Percentiles rank a stretch among this genome's conserved stretches.
These are phyloP conservation scores for Boletellus ananiceps DNA, from an alignment of 768 basidiomycete species.

Conservation along the genomic window DNA sequence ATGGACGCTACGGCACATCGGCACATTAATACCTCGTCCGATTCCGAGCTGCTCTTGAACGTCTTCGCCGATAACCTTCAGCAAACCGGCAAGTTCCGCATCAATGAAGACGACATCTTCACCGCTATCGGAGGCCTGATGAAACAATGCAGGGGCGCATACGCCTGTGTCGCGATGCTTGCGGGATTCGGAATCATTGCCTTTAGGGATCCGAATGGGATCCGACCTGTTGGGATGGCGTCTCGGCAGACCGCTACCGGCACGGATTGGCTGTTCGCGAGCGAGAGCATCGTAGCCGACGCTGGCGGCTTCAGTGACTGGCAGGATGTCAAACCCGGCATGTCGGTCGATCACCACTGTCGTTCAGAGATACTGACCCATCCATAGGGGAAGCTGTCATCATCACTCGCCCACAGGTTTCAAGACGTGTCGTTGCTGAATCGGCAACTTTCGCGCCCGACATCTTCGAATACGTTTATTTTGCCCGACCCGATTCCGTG, in stretches of 20 bases:
- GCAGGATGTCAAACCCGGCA: slow-evolving; percentile 91
- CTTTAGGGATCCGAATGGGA: slow-evolving; percentile 97
- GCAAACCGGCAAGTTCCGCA: slow-evolving; percentile 97
- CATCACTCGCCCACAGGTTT: slow-evolving; percentile 77
- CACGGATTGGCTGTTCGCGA: slow-evolving; percentile 85
- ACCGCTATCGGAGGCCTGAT: slow-evolving; percentile 88
- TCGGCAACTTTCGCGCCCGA: slow-evolving; percentile 86
- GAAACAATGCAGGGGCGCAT: slow-evolving; percentile 85
- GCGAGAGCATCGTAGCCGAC: slow-evolving; percentile 95
- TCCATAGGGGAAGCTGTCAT: slow-evolving; percentile 87
- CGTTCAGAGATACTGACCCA: not conserved
- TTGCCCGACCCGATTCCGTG: slow-evolving; percentile 96
- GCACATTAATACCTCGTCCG: slow-evolving; percentile 98
- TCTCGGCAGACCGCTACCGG: slow-evolving; percentile 55
- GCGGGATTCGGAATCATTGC: slow-evolving; percentile 98
- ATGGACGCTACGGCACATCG: slow-evolving; percentile 96
- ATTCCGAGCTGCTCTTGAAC: slow-evolving; percentile 95
- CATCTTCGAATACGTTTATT: slow-evolving; percentile 98
- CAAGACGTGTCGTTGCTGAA: slow-evolving; percentile 67
- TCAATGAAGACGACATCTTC: slow-evolving; percentile 99
- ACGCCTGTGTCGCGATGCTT: slow-evolving; percentile 98
- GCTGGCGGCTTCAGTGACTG: slow-evolving; percentile 88
- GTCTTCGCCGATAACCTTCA: slow-evolving; percentile 97
- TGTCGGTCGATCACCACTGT: slow-evolving; percentile 12
- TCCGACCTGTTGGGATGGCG: slow-evolving; percentile 88